These are phyloP conservation scores for Monosporascus sp. DNA, from an alignment of 2,329 filamentous ascomycete species.

Conservation along the genomic window DNA sequence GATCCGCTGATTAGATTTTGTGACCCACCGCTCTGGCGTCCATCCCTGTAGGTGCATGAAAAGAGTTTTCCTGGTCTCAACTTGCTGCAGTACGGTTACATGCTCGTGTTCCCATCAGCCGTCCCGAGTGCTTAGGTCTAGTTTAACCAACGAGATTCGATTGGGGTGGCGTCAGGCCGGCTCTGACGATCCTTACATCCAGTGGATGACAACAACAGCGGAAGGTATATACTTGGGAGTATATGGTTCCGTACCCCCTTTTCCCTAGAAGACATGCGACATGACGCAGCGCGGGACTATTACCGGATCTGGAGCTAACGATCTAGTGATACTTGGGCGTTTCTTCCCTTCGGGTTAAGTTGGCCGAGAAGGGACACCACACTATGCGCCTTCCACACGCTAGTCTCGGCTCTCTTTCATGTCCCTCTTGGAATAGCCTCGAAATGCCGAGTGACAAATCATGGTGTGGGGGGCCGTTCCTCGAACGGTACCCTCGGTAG, in stretches of 20 bases:
- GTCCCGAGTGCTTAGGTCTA: background rate
- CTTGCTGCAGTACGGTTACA: background rate
- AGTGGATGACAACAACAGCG: background rate
- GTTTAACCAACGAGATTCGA: background rate
- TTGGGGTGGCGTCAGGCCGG: too few species aligned
- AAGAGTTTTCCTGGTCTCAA: background rate
- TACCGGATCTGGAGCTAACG: background rate
- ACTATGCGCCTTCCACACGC: too few species aligned
- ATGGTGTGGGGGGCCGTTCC: background rate
- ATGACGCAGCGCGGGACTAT: background rate
- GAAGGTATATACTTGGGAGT: background rate
- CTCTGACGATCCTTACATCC: background rate
- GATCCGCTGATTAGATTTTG: slow-evolving; percentile 27
- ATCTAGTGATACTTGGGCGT: background rate
- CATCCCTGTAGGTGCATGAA: background rate
- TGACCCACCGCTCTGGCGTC: slow-evolving; percentile 10
- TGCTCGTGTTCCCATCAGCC: background rate
- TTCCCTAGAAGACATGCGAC: background rate
- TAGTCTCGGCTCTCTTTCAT: background rate
- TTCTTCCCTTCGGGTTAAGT: too few species aligned
- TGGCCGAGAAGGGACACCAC: too few species aligned
- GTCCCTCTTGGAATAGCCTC: background rate
- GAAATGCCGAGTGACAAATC: background rate
- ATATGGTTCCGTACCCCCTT: background rate
- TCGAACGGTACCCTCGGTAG: too few species aligned